Evolutionary conservation across 2,329 filamentous ascomycete genomes (phyloP).

Genomic region (Colletotrichum chlorophyti): DNA sequence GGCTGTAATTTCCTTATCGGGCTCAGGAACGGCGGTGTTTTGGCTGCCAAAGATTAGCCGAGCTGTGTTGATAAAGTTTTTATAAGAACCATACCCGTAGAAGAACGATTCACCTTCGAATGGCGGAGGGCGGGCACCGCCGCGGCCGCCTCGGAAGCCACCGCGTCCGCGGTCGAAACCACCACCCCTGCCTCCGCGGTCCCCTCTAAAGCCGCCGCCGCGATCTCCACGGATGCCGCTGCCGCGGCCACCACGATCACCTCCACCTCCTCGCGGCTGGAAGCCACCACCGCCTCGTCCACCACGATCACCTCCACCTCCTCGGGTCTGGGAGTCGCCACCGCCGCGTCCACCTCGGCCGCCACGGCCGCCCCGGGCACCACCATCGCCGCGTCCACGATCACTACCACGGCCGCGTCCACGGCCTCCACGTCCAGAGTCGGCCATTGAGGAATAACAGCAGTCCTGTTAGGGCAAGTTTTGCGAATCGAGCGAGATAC

Average conservation of each 20-base stretch:
- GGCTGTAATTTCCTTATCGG: constrained; percentile 37
- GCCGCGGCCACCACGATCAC: constrained; percentile 23
- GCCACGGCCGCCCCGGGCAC: background rate
- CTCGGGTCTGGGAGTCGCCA: no score
- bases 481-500: background rate
- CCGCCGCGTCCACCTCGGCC: constrained; percentile 9
- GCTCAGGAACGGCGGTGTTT: constrained; percentile 25
- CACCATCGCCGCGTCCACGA: constrained; percentile 28
- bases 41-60: constrained; percentile 13
- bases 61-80: constrained; percentile 28
- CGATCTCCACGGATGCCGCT: constrained; percentile 27
- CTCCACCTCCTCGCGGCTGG: constrained; percentile 26
- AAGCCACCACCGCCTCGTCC: constrained; percentile 6
- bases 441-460: constrained; percentile 2
- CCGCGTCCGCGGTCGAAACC: constrained; percentile 24
- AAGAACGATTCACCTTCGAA: constrained; percentile 27
- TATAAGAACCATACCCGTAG: constrained; percentile 17
- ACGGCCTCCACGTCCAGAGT: constrained; percentile 14
- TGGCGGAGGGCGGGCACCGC: constrained; percentile 28
- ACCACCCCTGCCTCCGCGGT: constrained; percentile 16
- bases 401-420: constrained; percentile 31
- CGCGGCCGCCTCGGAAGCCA: constrained; percentile 29
- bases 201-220: constrained; percentile 26
- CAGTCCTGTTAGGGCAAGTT: background rate
- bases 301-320: constrained; percentile 5